A percentile compares a stretch with the other conserved stretches of the same genome.
Evolutionary conservation across 176 grass and related monocot species (phyloP).

Genomic region (Zoysia japonica): DNA sequence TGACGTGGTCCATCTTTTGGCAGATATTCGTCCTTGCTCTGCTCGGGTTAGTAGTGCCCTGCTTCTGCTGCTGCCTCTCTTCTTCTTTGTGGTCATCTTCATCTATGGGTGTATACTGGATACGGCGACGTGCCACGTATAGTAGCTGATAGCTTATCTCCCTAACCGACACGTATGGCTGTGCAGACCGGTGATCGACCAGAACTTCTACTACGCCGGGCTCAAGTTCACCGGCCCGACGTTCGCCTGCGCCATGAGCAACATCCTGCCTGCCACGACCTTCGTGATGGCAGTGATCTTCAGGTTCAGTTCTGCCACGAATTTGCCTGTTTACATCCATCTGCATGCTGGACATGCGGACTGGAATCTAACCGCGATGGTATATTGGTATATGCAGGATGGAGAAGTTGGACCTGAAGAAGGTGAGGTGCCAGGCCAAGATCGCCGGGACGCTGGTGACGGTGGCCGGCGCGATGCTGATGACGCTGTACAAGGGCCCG

Average conservation of each 20-base stretch:
- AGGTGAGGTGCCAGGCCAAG: slow-evolving; percentile 80
- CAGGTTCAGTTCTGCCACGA: slow-evolving; percentile 38
- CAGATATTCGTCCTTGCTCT: slow-evolving; percentile 83
- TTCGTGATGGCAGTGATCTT: slow-evolving; percentile 86
- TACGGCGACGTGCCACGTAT: too few relatives aligned
- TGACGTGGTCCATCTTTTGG: slow-evolving; percentile 76
- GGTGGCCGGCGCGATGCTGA: slow-evolving; percentile 92
- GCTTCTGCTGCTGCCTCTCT: not conserved
- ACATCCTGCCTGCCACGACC: slow-evolving; percentile 95
- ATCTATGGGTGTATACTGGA: too few relatives aligned
- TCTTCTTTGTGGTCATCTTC: too few relatives aligned
- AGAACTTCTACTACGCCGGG: slow-evolving; percentile 88
- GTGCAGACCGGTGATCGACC: slow-evolving; percentile 85
- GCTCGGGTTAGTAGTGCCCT: slow-evolving; percentile 53
- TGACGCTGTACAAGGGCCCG: slow-evolving; percentile 97
- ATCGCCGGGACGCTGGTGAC: slow-evolving; percentile 75
- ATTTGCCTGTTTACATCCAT: too few relatives aligned
- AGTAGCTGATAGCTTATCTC: too few relatives aligned
- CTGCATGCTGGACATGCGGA: too few relatives aligned
- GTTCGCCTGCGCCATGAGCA: slow-evolving; percentile 94
- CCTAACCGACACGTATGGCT: too few relatives aligned
- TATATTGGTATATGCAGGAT: slow-evolving; percentile 41
- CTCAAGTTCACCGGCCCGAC: slow-evolving; percentile 84
- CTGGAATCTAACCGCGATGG: too few relatives aligned
- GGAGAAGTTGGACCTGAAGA: slow-evolving; percentile 84